A percentile compares a stretch with the other conserved stretches of the same genome.
These are phyloP conservation scores for Dactylellina cionopaga DNA, from an alignment of 2,329 filamentous ascomycete genomes.

Conservation along the genomic window DNA sequence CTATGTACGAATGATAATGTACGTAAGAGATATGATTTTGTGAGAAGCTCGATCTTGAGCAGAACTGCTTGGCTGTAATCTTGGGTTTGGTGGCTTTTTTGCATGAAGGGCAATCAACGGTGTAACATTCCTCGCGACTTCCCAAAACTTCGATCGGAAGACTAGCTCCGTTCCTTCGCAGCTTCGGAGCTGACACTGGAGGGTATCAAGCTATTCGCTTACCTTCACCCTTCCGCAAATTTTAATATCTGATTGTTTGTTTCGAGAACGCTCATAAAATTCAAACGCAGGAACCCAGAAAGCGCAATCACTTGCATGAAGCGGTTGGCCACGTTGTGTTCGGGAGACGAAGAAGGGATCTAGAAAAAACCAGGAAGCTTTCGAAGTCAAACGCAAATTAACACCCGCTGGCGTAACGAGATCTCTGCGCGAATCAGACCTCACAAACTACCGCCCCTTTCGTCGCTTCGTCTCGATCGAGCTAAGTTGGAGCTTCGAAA, in stretches of 20 bases:
- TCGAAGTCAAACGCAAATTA: neutral
- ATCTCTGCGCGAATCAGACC: slow-evolving; percentile 38
- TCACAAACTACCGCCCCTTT: slow-evolving; percentile 25
- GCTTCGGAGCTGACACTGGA: neutral
- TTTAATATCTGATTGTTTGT: neutral
- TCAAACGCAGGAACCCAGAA: slow-evolving; percentile 48
- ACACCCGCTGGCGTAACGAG: slow-evolving; percentile 9
- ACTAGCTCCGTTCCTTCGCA: neutral
- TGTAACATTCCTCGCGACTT: slow-evolving; percentile 7
- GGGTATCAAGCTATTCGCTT: neutral
- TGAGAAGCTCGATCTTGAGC: neutral
- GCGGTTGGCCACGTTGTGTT: slow-evolving; percentile 15
- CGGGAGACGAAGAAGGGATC: slow-evolving; percentile 21
- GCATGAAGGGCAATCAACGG: slow-evolving; percentile 19
- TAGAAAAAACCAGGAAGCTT: slow-evolving; percentile 7
- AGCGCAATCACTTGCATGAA: slow-evolving; percentile 50
- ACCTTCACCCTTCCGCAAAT: slow-evolving; percentile 1
- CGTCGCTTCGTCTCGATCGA: slow-evolving; percentile 30
- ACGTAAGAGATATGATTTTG: slow-evolving; percentile 16
- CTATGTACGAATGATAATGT: slow-evolving; percentile 14
- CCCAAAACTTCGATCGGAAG: neutral
- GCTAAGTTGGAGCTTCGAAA: slow-evolving; percentile 8
- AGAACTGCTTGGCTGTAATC: neutral
- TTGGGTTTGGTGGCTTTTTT: neutral
- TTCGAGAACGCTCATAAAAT: slow-evolving; percentile 29